Evolutionary conservation across 2,329 filamentous ascomycete genomes (phyloP), one percentile per base, ranked within the genome.

Genomic region (Chaetomiaceae sp.): DNA sequence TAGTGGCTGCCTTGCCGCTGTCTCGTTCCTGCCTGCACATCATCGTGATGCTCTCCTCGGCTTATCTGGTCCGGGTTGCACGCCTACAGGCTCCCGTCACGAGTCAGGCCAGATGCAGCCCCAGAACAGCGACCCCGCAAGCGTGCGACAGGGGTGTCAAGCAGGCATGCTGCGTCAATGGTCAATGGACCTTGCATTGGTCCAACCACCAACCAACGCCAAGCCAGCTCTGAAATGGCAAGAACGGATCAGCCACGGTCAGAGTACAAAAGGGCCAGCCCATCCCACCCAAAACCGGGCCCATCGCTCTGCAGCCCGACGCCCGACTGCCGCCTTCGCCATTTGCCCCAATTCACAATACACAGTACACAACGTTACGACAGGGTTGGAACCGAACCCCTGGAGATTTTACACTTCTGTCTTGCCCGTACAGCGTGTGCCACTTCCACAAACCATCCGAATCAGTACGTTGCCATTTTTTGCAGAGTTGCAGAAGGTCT

Each of bases 181-280:
- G 34, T 38, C 30, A 55, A 48, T 52, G 42, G 43, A 36, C 35
- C 18, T 32, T 14, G 29, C n/a, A n/a, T n/a, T n/a, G 29, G 11
- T n/a, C 29, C 4, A 32, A 6, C 7, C n/a, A n/a, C n/a, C n/a
- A n/a, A n/a, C n/a, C n/a, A n/a, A n/a, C n/a, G n/a, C n/a, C n/a
- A n/a, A n/a, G 29, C 29, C 3, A n/a, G 29, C 14, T 32, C 12
- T n/a, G 39, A 22, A 20, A 38, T 11, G 33, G 42, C 36, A 33
- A 46, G 37, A 14, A 38, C 24, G 49, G 37, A 35, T 43, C 42
- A 41, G 45, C 17, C 30, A 26, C 35, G 20, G 37, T n/a, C 36
- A 42, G 64, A 60, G 61, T 65, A 65, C 62, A 65, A 64, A 65
- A 65, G 56, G 61, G 53, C 51, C 53, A 49, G 55, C 55, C 56